phyloP scores from a whole-genome alignment of 2,329 filamentous ascomycete genomes.

The Cercospora sp. region DNA sequence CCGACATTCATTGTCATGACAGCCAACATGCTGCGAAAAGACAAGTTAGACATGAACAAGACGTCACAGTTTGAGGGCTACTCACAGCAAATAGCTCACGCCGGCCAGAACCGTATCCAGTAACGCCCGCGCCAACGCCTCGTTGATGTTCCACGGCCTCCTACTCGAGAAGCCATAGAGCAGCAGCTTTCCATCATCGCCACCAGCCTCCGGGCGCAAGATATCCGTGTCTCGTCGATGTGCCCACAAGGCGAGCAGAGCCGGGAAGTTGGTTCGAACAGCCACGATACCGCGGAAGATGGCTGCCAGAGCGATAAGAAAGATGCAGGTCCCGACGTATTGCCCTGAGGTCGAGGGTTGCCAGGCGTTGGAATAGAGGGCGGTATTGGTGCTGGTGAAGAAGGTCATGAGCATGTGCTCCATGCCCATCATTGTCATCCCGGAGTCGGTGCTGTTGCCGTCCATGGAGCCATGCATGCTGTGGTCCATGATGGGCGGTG shows the following conservation, averaged over 20 bases:
- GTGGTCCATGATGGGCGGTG: constrained; percentile 9
- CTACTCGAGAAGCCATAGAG: constrained; percentile 27
- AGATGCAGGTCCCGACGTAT: constrained; percentile 88
- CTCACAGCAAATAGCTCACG: constrained; percentile 80
- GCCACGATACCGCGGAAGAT: constrained; percentile 59
- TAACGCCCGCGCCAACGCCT: constrained; percentile 69
- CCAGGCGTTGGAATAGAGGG: constrained; percentile 69
- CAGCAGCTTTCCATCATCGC: constrained; percentile 16
- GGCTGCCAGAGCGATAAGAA: constrained; percentile 73
- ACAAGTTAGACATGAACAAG: neutral
- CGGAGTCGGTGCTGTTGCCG: constrained; percentile 17
- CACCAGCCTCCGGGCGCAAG: constrained; percentile 9
- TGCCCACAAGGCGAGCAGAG: constrained; percentile 20
- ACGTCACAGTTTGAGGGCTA: constrained; percentile 29
- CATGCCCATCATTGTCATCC: constrained; percentile 39
- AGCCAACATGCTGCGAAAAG: constrained; percentile 71
- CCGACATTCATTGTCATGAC: constrained; percentile 87
- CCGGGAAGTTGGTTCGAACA: constrained; percentile 27
- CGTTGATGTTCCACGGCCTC: constrained; percentile 76
- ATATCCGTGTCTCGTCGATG: constrained; percentile 21
- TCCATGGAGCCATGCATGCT: constrained; percentile 10
- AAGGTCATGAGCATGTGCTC: constrained; percentile 59
- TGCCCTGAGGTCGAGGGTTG: constrained; percentile 65
- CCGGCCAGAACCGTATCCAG: constrained; percentile 70
- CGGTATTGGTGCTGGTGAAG: constrained; percentile 60